Evolutionary conservation across 1,284 basidiomycete species (phyloP), one percentile per base, ranked within the genome.

Genomic region (Puccinia brachypodii): DNA sequence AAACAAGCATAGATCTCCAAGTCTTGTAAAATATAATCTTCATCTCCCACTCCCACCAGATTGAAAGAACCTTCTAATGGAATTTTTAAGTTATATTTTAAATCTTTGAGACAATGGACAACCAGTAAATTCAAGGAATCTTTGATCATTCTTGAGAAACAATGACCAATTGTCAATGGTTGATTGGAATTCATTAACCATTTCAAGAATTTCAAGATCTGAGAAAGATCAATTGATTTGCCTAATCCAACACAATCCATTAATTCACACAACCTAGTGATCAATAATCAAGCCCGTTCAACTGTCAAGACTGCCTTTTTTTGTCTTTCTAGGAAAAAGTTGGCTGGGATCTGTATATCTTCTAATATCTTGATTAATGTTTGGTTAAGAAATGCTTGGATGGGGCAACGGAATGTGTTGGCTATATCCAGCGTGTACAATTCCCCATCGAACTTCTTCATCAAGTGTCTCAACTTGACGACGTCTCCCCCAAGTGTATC

Each of bases 31-130:
- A 89, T 89, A 2, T 90, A 89, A 1, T 92, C 92, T 87, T 93
- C 92, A 84, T 93, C 92, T 7, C 92, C 91, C n/a, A 93, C 89
- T 2, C 93, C 93, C 25, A 93, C 91, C 3, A 93, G 88, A 28
- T 90, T 88, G 83, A 90, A 90, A 81, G 91, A 91, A 0, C 91
- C 87, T 0, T 90, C 90, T n/a, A 94, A 89, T 1, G 89, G 89
- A 50, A 94, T 92, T 31, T 92, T 88, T 0, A 92, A 92, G 50
- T 88, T 88, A 82, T 84, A 85, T 84, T 93, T 93, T 85, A 94
- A 90, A 71, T 90, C 90, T 16, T 92, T 88, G 25, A 94, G 87
- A 16, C 92, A 89, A 83, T 90, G 89, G 76, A 89, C 89, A 84
- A 90, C 89, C 0, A 90, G 89, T 40, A 91, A 90, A 22, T 87